Conservation (phyloP, 441 rosid genomes). For the Flueggea neowawraea region DNA sequence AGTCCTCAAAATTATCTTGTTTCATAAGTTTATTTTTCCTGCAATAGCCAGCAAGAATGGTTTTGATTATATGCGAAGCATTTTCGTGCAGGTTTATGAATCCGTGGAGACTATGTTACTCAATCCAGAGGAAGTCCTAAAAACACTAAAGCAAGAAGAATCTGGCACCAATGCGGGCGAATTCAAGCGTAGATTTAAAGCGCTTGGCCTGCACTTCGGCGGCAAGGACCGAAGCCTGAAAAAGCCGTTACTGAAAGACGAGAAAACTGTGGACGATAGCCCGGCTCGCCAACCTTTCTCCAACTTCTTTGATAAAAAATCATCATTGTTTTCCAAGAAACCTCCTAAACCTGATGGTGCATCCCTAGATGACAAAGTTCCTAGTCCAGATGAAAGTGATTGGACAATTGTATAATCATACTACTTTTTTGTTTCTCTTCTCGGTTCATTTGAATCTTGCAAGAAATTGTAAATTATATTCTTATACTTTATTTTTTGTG, state of each 20-base stretch:
- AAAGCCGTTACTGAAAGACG: conserved; percentile 30
- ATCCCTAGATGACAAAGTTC: conserved; percentile 10
- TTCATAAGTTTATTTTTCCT: no score
- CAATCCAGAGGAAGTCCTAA: conserved; percentile 58
- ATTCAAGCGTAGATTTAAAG: conserved; percentile 40
- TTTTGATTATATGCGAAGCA: background rate
- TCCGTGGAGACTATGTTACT: conserved; percentile 58
- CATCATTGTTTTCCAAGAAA: conserved; percentile 56
- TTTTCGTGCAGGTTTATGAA: conserved; percentile 50
- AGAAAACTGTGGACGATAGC: conserved; percentile 32
- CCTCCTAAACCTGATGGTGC: conserved; percentile 45
- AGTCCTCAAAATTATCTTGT: background rate
- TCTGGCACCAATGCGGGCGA: conserved; percentile 20
- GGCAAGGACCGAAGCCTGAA: conserved; percentile 39
- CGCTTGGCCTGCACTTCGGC: conserved; percentile 49
- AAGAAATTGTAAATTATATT: conserved; percentile 50
- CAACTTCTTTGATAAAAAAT: conserved; percentile 58
- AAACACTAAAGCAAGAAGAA: conserved; percentile 45
- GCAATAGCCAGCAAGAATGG: no score
- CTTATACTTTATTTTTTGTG: conserved; percentile 6
- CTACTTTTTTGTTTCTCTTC: background rate
- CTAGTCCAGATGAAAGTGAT: conserved; percentile 30
- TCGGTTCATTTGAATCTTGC: conserved; percentile 18
- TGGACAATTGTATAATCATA: conserved; percentile 38
- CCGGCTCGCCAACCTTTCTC: conserved; percentile 48